phyloP scores from a whole-genome alignment of 2,329 filamentous ascomycete species.

The Trichophyton mentagrophytes region DNA sequence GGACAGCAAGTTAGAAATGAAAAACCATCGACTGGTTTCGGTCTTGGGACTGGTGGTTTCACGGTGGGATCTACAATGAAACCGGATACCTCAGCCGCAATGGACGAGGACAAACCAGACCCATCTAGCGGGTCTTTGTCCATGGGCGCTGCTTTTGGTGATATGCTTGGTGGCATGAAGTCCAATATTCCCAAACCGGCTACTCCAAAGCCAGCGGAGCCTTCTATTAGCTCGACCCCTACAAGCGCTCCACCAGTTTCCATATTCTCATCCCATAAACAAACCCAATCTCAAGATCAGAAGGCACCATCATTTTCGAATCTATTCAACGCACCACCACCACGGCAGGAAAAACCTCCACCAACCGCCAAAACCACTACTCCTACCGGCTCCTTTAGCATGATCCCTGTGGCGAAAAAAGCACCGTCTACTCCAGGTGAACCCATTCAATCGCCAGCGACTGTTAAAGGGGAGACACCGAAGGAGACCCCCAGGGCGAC shows the following conservation, averaged over 20 bases:
- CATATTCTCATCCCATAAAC: slow-evolving; percentile 6
- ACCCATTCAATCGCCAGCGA: slow-evolving; percentile 18
- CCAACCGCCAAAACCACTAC: not conserved
- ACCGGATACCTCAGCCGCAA: slow-evolving; percentile 28
- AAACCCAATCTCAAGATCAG: not conserved
- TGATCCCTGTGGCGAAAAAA: slow-evolving; percentile 16
- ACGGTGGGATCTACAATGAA: slow-evolving; percentile 35
- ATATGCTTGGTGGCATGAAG: slow-evolving; percentile 21
- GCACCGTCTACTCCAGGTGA: slow-evolving; percentile 22
- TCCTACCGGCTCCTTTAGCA: slow-evolving; percentile 2
- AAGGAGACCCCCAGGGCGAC: slow-evolving; percentile 22
- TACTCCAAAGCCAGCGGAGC: slow-evolving; percentile 9
- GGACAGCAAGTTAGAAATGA: slow-evolving; percentile 14
- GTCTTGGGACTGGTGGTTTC: slow-evolving; percentile 24
- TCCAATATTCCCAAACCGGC: slow-evolving; percentile 6
- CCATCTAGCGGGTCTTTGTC: slow-evolving; percentile 25
- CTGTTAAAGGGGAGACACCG: slow-evolving; percentile 24
- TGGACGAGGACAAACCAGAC: slow-evolving; percentile 29
- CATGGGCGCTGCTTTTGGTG: slow-evolving; percentile 28
- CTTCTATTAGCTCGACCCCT: slow-evolving; percentile 10
- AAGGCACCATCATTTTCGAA: not conserved
- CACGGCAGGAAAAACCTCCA: not conserved
- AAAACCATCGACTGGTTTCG: slow-evolving; percentile 22
- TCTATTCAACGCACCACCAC: slow-evolving; percentile 4
- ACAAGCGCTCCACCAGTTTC: slow-evolving; percentile 3